Percentiles rank a stretch among this genome's conserved stretches.
These are phyloP conservation scores for Nemania abortiva DNA, from an alignment of 2,329 filamentous ascomycete genomes.

Conservation along the genomic window DNA sequence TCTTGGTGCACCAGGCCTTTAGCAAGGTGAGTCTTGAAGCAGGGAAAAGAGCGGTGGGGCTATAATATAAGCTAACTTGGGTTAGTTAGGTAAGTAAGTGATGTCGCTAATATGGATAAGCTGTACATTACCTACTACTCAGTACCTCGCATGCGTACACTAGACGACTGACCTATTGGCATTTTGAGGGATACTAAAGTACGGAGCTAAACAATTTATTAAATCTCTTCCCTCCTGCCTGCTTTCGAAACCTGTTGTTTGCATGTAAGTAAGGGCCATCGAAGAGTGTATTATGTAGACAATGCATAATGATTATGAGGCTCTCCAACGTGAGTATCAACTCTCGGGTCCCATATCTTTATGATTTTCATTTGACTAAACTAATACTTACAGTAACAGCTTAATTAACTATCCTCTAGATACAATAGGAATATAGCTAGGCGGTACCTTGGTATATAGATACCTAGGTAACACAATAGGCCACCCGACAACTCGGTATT, in stretches of 20 bases:
- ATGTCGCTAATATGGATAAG: conserved; percentile 20
- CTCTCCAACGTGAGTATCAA: no score
- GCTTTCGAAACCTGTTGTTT: no score
- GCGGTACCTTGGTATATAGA: no score
- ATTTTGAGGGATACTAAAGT: background rate
- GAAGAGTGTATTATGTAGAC: no score
- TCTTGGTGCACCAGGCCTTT: conserved; percentile 28
- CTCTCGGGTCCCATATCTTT: no score
- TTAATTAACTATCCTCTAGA: no score
- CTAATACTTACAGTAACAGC: no score
- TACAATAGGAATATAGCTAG: no score
- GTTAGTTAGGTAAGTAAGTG: background rate
- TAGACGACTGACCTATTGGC: conserved; percentile 3
- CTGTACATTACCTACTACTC: background rate
- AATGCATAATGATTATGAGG: no score
- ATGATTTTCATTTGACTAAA: no score
- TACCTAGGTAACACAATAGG: conserved; percentile 5
- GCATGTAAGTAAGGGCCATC: no score
- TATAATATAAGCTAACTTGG: conserved; percentile 23
- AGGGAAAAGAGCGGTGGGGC: conserved; percentile 18
- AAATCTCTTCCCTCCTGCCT: background rate
- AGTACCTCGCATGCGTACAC: background rate
- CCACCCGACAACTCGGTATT: conserved; percentile 25
- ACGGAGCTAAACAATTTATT: background rate
- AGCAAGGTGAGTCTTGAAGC: conserved; percentile 19